Base-by-base conservation (phyloP, 345 rosid genomes). In the Cochlearia excelsa region DNA sequence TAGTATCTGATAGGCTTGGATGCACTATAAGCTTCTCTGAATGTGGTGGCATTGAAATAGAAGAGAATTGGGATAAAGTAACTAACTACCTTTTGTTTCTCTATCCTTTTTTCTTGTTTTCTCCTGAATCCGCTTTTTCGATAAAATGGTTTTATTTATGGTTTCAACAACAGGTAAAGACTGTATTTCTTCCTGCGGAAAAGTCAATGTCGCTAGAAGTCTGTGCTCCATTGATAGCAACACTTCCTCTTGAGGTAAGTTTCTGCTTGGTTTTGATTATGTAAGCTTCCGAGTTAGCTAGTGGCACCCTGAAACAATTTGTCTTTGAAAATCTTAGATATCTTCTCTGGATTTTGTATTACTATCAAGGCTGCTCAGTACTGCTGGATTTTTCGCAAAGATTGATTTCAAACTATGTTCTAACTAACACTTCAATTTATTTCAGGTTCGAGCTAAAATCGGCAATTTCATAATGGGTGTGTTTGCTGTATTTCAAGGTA, bases 1-100 rank as follows among this genome's bases (percentile, higher is more conserved):
- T 94, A 6, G 84, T 87, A 33, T 94, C 97, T 9, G 97, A 94
- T 33, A 87, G 99, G 80, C 96, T 90, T 63, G 95, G 97, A 41
- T 73, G 81, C 71, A 85, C 88, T 59, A 73, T 90, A 67, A 85
- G 88, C 74, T 94, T 87, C 72, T 94, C 96, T 23, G 97, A 94
- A 72, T 93, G 96, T 62, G 97, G 97, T 1, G 99, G 99, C 5
- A 87, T 89, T 75, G 99, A 93, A 38, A 89, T 93, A 54, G 99
- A 93, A 84, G 99, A 87, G 77, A 93, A 93, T 54, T 93, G 95
- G 99, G 95, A 87, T 78, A 89, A 93, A 83, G 99, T 89, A 67
- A 48, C 8, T 6, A 63, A 16, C 45, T 26, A 5, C 10, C 37
- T 26, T 47, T 7, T 27, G 5, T 8, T 38, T n/a, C 38, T 68